Percentiles rank a stretch among this genome's conserved stretches.
phyloP scores from a whole-genome alignment of 805 yeast species.

The Clavispora fructus region DNA sequence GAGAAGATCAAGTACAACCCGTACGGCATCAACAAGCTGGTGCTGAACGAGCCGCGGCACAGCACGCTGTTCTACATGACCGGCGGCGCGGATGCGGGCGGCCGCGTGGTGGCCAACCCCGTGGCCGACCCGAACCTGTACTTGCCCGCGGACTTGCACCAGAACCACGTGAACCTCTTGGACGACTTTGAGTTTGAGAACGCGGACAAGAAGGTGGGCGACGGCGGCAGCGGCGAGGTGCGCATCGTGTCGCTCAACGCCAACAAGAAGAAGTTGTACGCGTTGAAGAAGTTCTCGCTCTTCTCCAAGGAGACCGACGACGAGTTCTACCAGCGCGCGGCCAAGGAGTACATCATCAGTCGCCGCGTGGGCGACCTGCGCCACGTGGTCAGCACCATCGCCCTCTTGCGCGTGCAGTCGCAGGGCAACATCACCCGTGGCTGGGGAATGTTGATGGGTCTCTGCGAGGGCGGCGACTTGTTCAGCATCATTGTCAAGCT shows the following conservation, averaged over 20 bases:
- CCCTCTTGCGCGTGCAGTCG: constrained; percentile 53
- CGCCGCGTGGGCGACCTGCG: constrained; percentile 48
- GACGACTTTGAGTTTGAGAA: constrained; percentile 50
- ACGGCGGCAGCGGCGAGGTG: constrained; percentile 70
- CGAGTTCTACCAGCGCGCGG: constrained; percentile 59
- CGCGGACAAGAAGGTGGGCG: constrained; percentile 49
- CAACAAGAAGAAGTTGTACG: constrained; percentile 46
- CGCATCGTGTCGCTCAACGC: constrained; percentile 33
- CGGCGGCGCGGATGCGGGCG: constrained; percentile 35
- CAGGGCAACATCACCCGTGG: constrained; percentile 52
- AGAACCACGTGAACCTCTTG: constrained; percentile 42
- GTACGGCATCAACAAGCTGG: constrained; percentile 46
- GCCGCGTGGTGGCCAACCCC: constrained; percentile 53
- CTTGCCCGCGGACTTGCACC: constrained; percentile 50
- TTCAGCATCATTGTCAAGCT: constrained; percentile 49
- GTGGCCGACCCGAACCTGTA: constrained; percentile 61
- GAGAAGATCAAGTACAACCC: constrained; percentile 60
- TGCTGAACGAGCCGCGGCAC: constrained; percentile 18
- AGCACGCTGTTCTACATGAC: constrained; percentile 20
- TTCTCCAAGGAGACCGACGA: constrained; percentile 58
- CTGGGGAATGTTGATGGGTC: constrained; percentile 74
- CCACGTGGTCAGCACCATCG: constrained; percentile 55
- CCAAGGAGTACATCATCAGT: constrained; percentile 60
- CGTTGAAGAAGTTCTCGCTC: constrained; percentile 60
- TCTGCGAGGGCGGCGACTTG: constrained; percentile 58